Evolutionary conservation across 208 protist genomes (phyloP).

Genomic region (Herpetomonas tarakana): DNA sequence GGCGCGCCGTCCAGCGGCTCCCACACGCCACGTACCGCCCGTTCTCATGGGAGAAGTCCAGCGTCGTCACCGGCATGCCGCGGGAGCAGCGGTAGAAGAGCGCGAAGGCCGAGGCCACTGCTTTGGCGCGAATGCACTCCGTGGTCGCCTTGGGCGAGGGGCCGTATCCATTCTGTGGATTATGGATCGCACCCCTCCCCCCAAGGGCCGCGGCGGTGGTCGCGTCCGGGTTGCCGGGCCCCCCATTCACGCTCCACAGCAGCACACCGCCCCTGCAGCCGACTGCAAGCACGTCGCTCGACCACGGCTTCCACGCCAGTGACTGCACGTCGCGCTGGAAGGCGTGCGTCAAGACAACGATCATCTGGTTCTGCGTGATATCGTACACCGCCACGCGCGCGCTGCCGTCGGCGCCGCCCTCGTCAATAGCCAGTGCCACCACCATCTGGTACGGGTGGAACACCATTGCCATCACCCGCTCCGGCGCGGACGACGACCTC

Average conservation of each 20-base stretch:
- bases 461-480: slow-evolving; percentile 56
- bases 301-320: slow-evolving; percentile 71
- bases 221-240: slow-evolving; percentile 7
- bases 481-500: slow-evolving; percentile 23
- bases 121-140: background rate
- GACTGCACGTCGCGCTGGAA: slow-evolving; percentile 59
- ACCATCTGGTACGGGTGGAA: slow-evolving; percentile 56
- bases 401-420: slow-evolving; percentile 26
- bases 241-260: slow-evolving; percentile 50
- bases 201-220: slow-evolving; percentile 6
- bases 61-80: slow-evolving; percentile 35
- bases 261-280: slow-evolving; percentile 74
- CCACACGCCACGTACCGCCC: slow-evolving; percentile 62
- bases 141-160: background rate
- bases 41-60: slow-evolving; percentile 46
- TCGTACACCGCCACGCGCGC: slow-evolving; percentile 67
- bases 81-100: slow-evolving; percentile 62
- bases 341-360: slow-evolving; percentile 60
- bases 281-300: slow-evolving; percentile 65
- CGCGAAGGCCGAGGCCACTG: slow-evolving; percentile 19
- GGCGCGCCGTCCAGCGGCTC: slow-evolving; percentile 35
- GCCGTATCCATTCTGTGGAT: background rate
- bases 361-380: slow-evolving; percentile 24
- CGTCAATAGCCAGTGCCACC: slow-evolving; percentile 67
- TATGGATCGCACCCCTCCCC: background rate